These are phyloP conservation scores for Strobilomyces echinocephalus DNA, from an alignment of 768 basidiomycete genomes.

Conservation along the genomic window DNA sequence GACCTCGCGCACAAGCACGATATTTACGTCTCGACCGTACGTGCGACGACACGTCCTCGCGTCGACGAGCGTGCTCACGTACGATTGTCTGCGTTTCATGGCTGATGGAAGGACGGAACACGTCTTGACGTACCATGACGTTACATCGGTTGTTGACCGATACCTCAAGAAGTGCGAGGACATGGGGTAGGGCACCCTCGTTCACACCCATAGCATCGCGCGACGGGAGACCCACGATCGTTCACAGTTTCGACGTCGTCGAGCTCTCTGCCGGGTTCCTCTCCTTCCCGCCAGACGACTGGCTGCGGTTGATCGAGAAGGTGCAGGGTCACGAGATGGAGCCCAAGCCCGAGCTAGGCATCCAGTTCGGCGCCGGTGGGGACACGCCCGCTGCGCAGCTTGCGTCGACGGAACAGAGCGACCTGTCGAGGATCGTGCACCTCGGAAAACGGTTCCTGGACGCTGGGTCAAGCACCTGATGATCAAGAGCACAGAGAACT, in stretches of 20 bases:
- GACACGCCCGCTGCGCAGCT: too few species aligned
- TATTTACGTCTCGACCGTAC: constrained; percentile 40
- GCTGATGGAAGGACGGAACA: constrained; percentile 18
- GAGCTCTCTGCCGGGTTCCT: constrained; percentile 44
- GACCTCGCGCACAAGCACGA: constrained; percentile 38
- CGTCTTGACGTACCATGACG: constrained; percentile 6
- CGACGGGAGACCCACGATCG: too few species aligned
- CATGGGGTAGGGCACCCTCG: constrained; percentile 8
- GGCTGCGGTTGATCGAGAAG: constrained; percentile 37
- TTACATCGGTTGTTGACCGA: constrained; percentile 7
- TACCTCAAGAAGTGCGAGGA: constrained; percentile 14
- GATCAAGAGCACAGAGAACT: too few species aligned
- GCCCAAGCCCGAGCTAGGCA: constrained; percentile 31
- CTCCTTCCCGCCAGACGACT: constrained; percentile 43
- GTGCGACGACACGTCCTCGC: constrained; percentile 11
- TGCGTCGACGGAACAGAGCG: too few species aligned
- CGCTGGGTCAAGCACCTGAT: too few species aligned
- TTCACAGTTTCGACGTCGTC: constrained; percentile 38
- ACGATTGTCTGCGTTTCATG: not conserved
- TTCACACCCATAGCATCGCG: too few species aligned
- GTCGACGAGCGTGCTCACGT: not conserved
- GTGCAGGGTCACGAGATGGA: constrained; percentile 37
- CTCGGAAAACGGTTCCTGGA: too few species aligned
- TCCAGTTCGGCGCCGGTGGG: too few species aligned
- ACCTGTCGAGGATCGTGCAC: too few species aligned